Conservation (phyloP, 805 yeast genomes). For the Metschnikowia koreensis region DNA sequence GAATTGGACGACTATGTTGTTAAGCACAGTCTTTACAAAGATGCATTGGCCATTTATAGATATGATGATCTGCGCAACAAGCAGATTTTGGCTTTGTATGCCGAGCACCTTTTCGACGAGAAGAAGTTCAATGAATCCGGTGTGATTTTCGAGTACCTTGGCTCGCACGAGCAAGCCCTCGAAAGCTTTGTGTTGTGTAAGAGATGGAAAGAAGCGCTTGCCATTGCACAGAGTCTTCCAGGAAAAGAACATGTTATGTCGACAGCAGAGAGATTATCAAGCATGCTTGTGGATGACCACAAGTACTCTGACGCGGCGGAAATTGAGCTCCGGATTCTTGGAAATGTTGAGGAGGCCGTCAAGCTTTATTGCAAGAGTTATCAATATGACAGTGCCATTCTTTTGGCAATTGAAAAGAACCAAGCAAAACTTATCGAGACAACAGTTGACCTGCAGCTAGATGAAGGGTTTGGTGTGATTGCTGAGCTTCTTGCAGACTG, state of each 20-base stretch:
- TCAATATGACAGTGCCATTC: conserved; percentile 70
- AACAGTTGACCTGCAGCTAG: conserved; percentile 68
- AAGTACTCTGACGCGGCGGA: conserved; percentile 78
- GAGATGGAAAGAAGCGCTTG: conserved; percentile 82
- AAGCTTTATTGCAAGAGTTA: conserved; percentile 71
- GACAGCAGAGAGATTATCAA: conserved; percentile 59
- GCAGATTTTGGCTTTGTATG: conserved; percentile 57
- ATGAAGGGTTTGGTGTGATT: conserved; percentile 83
- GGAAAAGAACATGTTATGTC: conserved; percentile 34
- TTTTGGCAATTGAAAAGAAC: conserved; percentile 52
- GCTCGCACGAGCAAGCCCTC: conserved; percentile 56
- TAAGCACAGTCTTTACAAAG: conserved; percentile 64
- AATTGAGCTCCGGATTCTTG: conserved; percentile 61
- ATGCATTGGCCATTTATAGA: conserved; percentile 62
- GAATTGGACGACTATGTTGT: conserved; percentile 71
- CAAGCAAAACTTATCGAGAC: conserved; percentile 48
- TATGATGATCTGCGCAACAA: conserved; percentile 55
- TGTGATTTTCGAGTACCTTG: conserved; percentile 68
- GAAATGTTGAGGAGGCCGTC: conserved; percentile 61
- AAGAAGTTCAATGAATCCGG: conserved; percentile 76
- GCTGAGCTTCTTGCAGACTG: conserved; percentile 95
- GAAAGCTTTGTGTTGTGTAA: conserved; percentile 68
- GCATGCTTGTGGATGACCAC: conserved; percentile 62
- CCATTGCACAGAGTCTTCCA: conserved; percentile 46
- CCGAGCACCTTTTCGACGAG: conserved; percentile 53